These are phyloP conservation scores for Boletus reticulatus DNA, from an alignment of 768 basidiomycete genomes.

Conservation along the genomic window DNA sequence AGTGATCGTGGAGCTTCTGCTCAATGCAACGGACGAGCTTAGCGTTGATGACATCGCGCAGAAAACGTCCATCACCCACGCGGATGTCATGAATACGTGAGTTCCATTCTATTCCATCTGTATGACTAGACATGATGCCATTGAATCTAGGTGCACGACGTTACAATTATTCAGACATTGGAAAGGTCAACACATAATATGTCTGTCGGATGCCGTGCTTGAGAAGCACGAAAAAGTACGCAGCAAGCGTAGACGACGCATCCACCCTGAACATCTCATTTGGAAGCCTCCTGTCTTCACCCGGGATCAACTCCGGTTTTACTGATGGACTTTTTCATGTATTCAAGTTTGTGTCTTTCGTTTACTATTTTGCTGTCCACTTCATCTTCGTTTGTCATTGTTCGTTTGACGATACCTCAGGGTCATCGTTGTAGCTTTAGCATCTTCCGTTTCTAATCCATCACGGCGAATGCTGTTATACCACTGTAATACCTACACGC, in stretches of 20 bases:
- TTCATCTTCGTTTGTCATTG: no score
- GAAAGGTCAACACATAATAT: conserved; percentile 93
- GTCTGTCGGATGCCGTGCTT: conserved; percentile 84
- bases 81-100: conserved; percentile 98
- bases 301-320: conserved; percentile 82
- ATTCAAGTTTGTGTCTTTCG: background rate
- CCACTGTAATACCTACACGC: conserved; percentile 13
- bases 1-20: conserved; percentile 86
- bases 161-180: conserved; percentile 94
- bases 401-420: conserved; percentile 5
- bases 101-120: conserved; percentile 27
- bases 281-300: conserved; percentile 98
- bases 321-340: conserved; percentile 13
- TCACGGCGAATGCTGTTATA: conserved; percentile 15
- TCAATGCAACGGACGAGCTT: conserved; percentile 69
- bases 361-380: background rate
- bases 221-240: conserved; percentile 87
- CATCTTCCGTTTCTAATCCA: conserved; percentile 4
- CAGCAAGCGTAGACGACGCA: conserved; percentile 73
- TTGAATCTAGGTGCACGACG: conserved; percentile 74
- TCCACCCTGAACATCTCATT: conserved; percentile 73
- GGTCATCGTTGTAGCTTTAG: conserved; percentile 27
- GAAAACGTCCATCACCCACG: conserved; percentile 91
- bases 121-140: conserved; percentile 3
- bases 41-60: conserved; percentile 98